phyloP scores from a whole-genome alignment of 257 asterid genomes.

The Anisodus acutangulus region DNA sequence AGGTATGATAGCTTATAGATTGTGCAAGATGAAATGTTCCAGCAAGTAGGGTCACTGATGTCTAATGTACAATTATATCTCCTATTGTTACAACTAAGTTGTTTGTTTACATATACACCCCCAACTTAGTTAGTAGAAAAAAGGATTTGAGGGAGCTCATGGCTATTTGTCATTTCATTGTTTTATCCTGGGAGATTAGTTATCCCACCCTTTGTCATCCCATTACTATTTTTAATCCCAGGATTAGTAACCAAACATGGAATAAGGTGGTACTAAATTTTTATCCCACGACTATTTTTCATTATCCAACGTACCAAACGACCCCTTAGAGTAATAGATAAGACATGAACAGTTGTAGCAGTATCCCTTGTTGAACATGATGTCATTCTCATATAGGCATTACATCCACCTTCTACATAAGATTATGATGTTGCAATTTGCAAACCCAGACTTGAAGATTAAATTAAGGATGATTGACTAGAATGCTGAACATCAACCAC shows the following conservation, averaged over 20 bases:
- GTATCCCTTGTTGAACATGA: not conserved
- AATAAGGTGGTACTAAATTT: too few species aligned
- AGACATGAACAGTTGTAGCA: not conserved
- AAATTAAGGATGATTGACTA: conserved; percentile 13
- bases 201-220: too few species aligned
- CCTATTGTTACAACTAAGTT: not conserved
- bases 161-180: too few species aligned
- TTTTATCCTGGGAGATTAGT: too few species aligned
- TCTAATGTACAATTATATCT: not conserved
- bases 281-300: too few species aligned
- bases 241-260: too few species aligned
- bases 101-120: too few species aligned
- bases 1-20: not conserved
- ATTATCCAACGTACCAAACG: not conserved
- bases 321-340: not conserved
- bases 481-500: not conserved
- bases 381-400: not conserved
- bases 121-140: too few species aligned
- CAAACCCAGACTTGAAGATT: not conserved
- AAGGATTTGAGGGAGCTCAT: too few species aligned
- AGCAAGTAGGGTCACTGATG: conserved; percentile 21
- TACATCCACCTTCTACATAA: not conserved
- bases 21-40: conserved; percentile 14
- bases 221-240: too few species aligned
- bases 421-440: not conserved